Conservation (phyloP, 768 basidiomycete genomes). For the Epithele typhae region DNA sequence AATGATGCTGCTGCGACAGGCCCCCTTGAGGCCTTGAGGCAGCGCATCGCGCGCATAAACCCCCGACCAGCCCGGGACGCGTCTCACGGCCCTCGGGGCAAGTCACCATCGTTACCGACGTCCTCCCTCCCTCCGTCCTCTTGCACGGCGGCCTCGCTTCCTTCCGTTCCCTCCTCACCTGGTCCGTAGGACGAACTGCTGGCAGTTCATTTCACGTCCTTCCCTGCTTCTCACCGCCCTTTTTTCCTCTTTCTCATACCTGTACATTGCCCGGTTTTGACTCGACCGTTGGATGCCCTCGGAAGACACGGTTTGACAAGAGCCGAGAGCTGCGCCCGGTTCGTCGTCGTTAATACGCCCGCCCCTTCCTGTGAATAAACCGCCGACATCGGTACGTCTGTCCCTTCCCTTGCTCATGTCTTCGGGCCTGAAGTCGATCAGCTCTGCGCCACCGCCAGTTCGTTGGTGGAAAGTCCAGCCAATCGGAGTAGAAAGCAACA, state of each 20-base stretch:
- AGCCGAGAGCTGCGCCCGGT: slow-evolving; percentile 2
- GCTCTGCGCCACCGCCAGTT: too few species aligned
- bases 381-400: slow-evolving; percentile 2
- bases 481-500: too few species aligned
- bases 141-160: background rate
- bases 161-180: slow-evolving; percentile 4
- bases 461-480: too few species aligned
- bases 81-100: background rate
- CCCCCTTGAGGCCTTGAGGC: too few species aligned
- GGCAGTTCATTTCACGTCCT: slow-evolving; percentile 16
- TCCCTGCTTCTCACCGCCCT: slow-evolving; percentile 5
- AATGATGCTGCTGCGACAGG: too few species aligned
- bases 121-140: background rate
- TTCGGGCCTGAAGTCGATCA: too few species aligned
- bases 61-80: too few species aligned
- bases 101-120: slow-evolving; percentile 14
- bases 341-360: slow-evolving; percentile 3
- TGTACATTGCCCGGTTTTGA: background rate
- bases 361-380: background rate
- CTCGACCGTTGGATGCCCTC: background rate
- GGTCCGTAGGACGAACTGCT: slow-evolving; percentile 17
- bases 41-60: too few species aligned
- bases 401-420: background rate
- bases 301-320: background rate
- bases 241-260: background rate